Base-by-base conservation (phyloP, 2,329 filamentous ascomycete species). In the Raffaelea deltoideospora region DNA sequence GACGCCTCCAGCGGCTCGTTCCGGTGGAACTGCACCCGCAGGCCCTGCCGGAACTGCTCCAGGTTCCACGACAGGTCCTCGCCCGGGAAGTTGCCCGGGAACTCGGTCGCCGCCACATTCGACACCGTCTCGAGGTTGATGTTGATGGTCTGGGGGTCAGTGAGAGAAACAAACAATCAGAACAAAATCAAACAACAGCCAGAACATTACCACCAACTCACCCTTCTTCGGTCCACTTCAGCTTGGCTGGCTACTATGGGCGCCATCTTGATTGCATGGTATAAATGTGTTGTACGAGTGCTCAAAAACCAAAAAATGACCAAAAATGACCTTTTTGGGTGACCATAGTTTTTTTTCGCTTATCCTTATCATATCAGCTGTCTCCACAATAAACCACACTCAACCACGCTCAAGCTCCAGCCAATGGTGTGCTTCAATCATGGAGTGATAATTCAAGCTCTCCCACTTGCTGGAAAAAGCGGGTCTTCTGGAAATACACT, bases 71-170 rank as follows among this genome's bases (percentile, higher is more conserved):
- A 62, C 50, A 43, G 59, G 59, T 92, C 81, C 63, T 96, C 90
- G 48, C 83, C 83, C 3, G 84, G 80, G 64, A 79, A 90, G 58
- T 94, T 85, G 46, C 81, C 80, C 14, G 92, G 92, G 56, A 88
- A 94, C 54, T 96, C 88, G 50, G 78, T 93, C 33, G 86, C 90
- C 43, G 79, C 72, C 49, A 88, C 81, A 62, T 96, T 76, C 48
- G 80, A 82, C 51, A 98, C 81, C 18, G 84, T 95, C 61, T 98
- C 90, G 47, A 76, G 67, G 57, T 90, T 84, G 61, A 98, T 77
- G 48, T 79, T 76, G 51, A 98, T 78, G 48, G 83, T 79, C 82
- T 94, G 49, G 5, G 31, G 15, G 22, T 33, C 20, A 15, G 23
- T 19, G 22, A 35, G 11, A 34, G 15, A 14, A 29, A 3, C 10